These are phyloP conservation scores for Lentinula lateritia DNA, from an alignment of 768 basidiomycete genomes.

Conservation along the genomic window DNA sequence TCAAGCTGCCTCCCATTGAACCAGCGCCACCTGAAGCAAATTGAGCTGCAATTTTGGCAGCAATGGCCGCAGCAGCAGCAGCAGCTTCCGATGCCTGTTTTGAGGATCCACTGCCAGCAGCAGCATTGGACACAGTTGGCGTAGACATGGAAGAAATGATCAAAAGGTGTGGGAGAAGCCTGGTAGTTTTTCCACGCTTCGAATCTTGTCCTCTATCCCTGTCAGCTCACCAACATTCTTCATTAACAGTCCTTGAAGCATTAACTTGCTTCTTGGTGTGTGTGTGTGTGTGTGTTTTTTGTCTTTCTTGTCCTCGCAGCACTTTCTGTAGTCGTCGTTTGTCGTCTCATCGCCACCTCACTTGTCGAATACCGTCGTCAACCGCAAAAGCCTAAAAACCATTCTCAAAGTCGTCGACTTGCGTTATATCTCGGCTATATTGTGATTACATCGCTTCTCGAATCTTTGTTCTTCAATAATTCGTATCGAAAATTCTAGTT, in stretches of 20 bases:
- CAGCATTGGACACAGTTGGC: slow-evolving; percentile 2
- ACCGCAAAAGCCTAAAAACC: too few species aligned
- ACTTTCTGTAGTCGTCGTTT: too few species aligned
- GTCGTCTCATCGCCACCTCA: slow-evolving; percentile 15
- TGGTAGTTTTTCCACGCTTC: too few species aligned
- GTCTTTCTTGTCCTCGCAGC: slow-evolving; percentile 17
- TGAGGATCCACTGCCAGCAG: slow-evolving; percentile 39
- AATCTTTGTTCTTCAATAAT: background rate
- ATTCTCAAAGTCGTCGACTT: too few species aligned
- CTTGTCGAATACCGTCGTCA: too few species aligned
- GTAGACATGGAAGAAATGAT: background rate
- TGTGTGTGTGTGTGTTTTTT: slow-evolving; percentile 20
- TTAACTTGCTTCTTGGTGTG: slow-evolving; percentile 16
- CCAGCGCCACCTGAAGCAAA: slow-evolving; percentile 44
- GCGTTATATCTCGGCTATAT: slow-evolving; percentile 14
- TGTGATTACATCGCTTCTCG: background rate
- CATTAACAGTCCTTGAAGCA: slow-evolving; percentile 6
- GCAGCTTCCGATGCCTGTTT: slow-evolving; percentile 68
- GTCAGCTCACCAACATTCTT: too few species aligned
- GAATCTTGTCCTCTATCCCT: too few species aligned
- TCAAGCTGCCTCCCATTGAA: slow-evolving; percentile 47
- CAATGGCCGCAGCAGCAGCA: slow-evolving; percentile 79
- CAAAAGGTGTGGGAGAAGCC: background rate
- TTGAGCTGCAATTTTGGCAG: slow-evolving; percentile 92
- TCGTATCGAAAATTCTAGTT: background rate